These are phyloP conservation scores for Theileria sp. DNA, from an alignment of 169 alveolate genomes.

Conservation along the genomic window DNA sequence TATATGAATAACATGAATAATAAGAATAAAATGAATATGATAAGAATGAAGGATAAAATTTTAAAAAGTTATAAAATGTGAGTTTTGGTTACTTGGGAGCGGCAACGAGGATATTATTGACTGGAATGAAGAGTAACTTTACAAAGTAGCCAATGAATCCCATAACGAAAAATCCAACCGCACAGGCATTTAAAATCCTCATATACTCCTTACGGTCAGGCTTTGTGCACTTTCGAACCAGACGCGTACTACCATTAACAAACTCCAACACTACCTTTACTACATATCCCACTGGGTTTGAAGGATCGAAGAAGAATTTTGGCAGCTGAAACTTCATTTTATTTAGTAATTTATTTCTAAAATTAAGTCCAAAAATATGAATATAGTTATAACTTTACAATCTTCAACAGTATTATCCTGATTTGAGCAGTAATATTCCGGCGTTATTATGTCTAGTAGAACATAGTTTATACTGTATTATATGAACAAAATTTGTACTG, in stretches of 20 bases:
- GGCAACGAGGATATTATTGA: slow-evolving; percentile 89
- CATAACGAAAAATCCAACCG: slow-evolving; percentile 92
- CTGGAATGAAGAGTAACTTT: slow-evolving; percentile 92
- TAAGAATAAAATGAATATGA: too few species aligned
- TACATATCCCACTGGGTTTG: slow-evolving; percentile 80
- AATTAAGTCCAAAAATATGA: not conserved
- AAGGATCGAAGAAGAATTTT: slow-evolving; percentile 72
- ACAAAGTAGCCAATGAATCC: slow-evolving; percentile 93
- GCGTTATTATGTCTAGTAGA: slow-evolving; percentile 5
- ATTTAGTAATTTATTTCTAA: not conserved
- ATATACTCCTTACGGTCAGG: slow-evolving; percentile 91
- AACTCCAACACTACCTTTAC: slow-evolving; percentile 80
- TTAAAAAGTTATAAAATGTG: not conserved
- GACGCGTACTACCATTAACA: slow-evolving; percentile 86
- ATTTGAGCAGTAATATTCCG: not conserved
- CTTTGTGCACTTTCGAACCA: slow-evolving; percentile 90
- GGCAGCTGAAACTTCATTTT: slow-evolving; percentile 68
- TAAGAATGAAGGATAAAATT: not conserved
- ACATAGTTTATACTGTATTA: slow-evolving; percentile 12
- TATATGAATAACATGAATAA: not conserved
- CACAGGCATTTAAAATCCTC: slow-evolving; percentile 83
- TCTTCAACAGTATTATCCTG: not conserved
- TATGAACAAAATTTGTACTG: not conserved
- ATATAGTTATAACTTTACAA: not conserved
- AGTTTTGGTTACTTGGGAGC: slow-evolving; percentile 37